Evolutionary conservation across 768 basidiomycete species (phyloP).

Genomic region (Leucogyrophana mollusca): DNA sequence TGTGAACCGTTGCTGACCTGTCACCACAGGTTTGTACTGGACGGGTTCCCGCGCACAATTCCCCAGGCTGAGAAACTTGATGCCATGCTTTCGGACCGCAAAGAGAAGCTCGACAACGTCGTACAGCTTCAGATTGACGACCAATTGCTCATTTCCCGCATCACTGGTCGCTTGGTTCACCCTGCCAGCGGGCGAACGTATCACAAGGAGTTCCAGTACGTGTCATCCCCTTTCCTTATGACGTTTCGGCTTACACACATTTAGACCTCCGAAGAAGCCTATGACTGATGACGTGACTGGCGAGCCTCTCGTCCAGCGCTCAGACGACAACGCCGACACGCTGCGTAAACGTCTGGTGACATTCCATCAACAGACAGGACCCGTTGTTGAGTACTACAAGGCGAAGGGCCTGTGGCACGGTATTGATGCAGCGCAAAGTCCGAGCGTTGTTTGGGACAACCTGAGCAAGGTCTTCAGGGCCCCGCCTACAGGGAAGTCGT

Average conservation of each 20-base stretch:
- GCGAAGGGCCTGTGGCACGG: conserved; percentile 85
- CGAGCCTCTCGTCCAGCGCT: conserved; percentile 94
- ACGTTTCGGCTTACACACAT: conserved; percentile 11
- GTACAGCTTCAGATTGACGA: conserved; percentile 92
- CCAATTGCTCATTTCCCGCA: conserved; percentile 93
- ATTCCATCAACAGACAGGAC: conserved; percentile 94
- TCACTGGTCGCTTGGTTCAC: conserved; percentile 95
- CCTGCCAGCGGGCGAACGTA: conserved; percentile 87
- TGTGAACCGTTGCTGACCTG: too few relatives aligned
- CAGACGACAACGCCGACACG: conserved; percentile 97
- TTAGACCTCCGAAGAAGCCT: conserved; percentile 95
- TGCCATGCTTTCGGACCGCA: conserved; percentile 76
- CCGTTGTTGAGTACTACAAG: conserved; percentile 97
- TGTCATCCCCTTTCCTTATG: conserved; percentile 12
- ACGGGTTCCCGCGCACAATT: conserved; percentile 99
- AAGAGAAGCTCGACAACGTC: conserved; percentile 90
- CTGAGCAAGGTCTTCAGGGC: conserved; percentile 62
- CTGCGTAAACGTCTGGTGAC: conserved; percentile 82
- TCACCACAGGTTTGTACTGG: conserved; percentile 82
- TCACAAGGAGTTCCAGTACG: conserved; percentile 93
- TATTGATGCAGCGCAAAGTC: conserved; percentile 93
- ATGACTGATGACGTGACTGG: conserved; percentile 93
- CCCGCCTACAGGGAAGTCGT: conserved; percentile 15
- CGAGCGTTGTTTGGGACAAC: conserved; percentile 88
- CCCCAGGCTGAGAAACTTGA: conserved; percentile 96